These are phyloP conservation scores for Phytophthora meadii DNA, from an alignment of 352 stramenopile species.

Conservation along the genomic window DNA sequence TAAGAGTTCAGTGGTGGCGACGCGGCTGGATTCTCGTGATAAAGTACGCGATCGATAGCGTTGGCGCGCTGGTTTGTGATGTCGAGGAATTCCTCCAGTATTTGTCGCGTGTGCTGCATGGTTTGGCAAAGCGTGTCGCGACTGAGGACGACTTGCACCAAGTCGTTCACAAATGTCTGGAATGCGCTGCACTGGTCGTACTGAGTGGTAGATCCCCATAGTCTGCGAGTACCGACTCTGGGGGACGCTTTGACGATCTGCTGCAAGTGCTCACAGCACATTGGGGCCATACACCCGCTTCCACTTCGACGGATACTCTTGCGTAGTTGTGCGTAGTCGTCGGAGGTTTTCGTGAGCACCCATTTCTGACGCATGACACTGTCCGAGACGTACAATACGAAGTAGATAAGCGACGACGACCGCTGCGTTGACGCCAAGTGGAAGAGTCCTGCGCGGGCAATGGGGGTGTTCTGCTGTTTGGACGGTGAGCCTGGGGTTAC, in stretches of 20 bases:
- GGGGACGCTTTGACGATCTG: conserved; percentile 45
- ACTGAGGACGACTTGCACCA: conserved; percentile 47
- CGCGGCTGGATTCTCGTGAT: conserved; percentile 22
- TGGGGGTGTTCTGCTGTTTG: conserved; percentile 45
- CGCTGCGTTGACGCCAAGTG: conserved; percentile 24
- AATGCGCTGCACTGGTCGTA: conserved; percentile 56
- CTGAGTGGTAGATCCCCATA: conserved; percentile 41
- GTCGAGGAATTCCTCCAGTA: conserved; percentile 69
- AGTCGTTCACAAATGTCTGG: conserved; percentile 72
- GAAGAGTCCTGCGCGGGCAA: conserved; percentile 27
- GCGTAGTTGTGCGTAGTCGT: conserved; percentile 57
- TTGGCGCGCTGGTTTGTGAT: conserved; percentile 38
- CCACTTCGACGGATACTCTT: conserved; percentile 40
- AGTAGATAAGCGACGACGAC: conserved; percentile 33
- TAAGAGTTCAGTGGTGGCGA: conserved; percentile 16
- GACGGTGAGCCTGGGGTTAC: conserved; percentile 70
- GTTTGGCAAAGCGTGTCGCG: conserved; percentile 53
- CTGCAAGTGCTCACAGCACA: conserved; percentile 69
- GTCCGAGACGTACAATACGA: conserved; percentile 85
- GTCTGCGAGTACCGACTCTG: conserved; percentile 18
- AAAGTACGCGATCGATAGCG: conserved; percentile 36
- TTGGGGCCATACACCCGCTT: conserved; percentile 45
- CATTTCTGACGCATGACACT: conserved; percentile 69
- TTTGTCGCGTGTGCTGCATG: conserved; percentile 36
- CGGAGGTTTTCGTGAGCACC: conserved; percentile 65